Conservation (phyloP, 805 yeast genomes). For the Candida fluviatilis region DNA sequence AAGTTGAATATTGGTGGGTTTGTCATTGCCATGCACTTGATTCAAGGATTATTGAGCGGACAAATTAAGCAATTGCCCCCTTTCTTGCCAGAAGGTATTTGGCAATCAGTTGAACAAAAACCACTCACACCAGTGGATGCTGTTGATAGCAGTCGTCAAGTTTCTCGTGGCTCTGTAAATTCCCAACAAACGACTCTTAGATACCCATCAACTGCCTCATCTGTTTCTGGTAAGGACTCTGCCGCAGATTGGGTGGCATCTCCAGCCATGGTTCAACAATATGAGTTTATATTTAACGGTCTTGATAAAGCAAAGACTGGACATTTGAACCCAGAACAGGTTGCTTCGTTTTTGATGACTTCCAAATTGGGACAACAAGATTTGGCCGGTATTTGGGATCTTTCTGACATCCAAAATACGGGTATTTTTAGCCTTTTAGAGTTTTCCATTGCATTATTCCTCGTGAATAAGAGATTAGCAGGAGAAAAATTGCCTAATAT, state of each 20-base stretch:
- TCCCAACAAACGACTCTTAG: constrained; percentile 35
- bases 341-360: constrained; percentile 84
- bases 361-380: constrained; percentile 82
- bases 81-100: constrained; percentile 35
- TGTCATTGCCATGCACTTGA: constrained; percentile 90
- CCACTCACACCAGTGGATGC: constrained; percentile 2
- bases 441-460: constrained; percentile 89
- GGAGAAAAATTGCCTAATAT: constrained; percentile 77
- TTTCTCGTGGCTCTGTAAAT: constrained; percentile 26
- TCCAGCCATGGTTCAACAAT: constrained; percentile 68
- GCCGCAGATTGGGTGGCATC: constrained; percentile 58
- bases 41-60: constrained; percentile 74
- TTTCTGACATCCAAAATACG: constrained; percentile 82
- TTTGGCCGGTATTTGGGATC: constrained; percentile 90
- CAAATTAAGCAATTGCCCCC: constrained; percentile 53
- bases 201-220: constrained; percentile 17
- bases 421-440: constrained; percentile 79
- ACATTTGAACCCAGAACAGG: constrained; percentile 66
- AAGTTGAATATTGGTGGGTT: constrained; percentile 70
- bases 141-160: constrained; percentile 15
- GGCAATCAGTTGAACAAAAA: constrained; percentile 29
- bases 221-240: constrained; percentile 7
- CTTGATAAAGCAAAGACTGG: constrained; percentile 68
- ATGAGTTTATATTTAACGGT: constrained; percentile 72
- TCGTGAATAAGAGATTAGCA: constrained; percentile 78